Conservation (phyloP, 1,284 basidiomycete species). For the Trichosporon ovoides region DNA sequence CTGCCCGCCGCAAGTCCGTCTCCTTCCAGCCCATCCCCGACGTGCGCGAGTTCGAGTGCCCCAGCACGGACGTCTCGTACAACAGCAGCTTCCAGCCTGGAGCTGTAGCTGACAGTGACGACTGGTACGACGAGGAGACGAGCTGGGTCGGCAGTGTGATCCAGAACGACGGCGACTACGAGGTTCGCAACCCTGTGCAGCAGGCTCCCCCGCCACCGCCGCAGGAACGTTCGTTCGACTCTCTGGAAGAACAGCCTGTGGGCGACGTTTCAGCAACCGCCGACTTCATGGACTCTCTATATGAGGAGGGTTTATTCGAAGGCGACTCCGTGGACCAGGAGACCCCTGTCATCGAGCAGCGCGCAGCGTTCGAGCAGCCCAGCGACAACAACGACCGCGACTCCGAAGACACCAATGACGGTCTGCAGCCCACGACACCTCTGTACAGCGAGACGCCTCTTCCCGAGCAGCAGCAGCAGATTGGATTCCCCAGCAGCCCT, state of each 20-base stretch:
- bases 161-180: constrained; percentile 17
- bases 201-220: neutral
- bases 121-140: constrained; percentile 29
- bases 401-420: neutral
- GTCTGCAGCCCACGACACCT: constrained; percentile 32
- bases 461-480: constrained; percentile 10
- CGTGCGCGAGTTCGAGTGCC: constrained; percentile 75
- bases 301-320: constrained; percentile 44
- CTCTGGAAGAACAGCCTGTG: constrained; percentile 6
- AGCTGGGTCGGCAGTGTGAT: constrained; percentile 8
- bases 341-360: constrained; percentile 34
- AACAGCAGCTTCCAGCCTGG: constrained; percentile 13
- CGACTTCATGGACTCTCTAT: constrained; percentile 47
- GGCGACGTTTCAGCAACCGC: constrained; percentile 41
- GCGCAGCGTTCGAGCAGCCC: constrained; percentile 23
- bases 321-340: constrained; percentile 29
- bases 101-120: constrained; percentile 50
- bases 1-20: constrained; percentile 62
- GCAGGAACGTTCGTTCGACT: constrained; percentile 10
- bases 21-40: constrained; percentile 80
- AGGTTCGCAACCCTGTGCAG: constrained; percentile 7
- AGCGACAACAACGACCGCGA: no score
- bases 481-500: constrained; percentile 16
- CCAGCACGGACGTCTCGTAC: constrained; percentile 54
- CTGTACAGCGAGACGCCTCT: constrained; percentile 9